Conservation (phyloP, 257 asterid genomes). For the Ehretia macrophylla region DNA sequence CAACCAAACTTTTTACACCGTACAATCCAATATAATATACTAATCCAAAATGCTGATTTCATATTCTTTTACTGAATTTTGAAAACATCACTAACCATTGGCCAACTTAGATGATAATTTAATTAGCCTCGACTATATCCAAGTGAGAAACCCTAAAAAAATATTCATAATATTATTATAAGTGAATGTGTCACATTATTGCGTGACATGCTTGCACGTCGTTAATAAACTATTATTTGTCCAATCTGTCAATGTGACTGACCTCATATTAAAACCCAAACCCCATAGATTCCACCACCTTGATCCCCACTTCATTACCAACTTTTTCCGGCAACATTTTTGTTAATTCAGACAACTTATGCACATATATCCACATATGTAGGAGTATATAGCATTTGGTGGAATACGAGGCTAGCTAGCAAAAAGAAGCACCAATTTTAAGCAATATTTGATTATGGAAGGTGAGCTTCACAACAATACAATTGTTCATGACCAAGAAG, state of each 20-base stretch:
- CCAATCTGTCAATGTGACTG: constrained; percentile 71
- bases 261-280: constrained; percentile 27
- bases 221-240: constrained; percentile 42
- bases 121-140: constrained; percentile 8
- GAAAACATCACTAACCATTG: neutral
- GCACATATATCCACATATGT: constrained; percentile 9
- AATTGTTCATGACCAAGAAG: constrained; percentile 35
- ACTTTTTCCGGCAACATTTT: constrained; percentile 34
- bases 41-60: too few relatives aligned
- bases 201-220: constrained; percentile 66
- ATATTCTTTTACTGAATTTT: neutral
- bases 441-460: neutral
- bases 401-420: too few relatives aligned
- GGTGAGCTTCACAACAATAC: neutral
- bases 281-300: constrained; percentile 31
- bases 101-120: constrained; percentile 9
- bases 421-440: neutral
- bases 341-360: constrained; percentile 7
- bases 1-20: too few relatives aligned
- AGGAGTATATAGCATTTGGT: constrained; percentile 6
- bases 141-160: constrained; percentile 20
- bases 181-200: constrained; percentile 30
- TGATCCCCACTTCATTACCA: constrained; percentile 25
- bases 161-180: constrained; percentile 11
- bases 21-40: too few relatives aligned